Base-by-base conservation (phyloP, 2,329 filamentous ascomycete species). In the Diaporthe vexans region DNA sequence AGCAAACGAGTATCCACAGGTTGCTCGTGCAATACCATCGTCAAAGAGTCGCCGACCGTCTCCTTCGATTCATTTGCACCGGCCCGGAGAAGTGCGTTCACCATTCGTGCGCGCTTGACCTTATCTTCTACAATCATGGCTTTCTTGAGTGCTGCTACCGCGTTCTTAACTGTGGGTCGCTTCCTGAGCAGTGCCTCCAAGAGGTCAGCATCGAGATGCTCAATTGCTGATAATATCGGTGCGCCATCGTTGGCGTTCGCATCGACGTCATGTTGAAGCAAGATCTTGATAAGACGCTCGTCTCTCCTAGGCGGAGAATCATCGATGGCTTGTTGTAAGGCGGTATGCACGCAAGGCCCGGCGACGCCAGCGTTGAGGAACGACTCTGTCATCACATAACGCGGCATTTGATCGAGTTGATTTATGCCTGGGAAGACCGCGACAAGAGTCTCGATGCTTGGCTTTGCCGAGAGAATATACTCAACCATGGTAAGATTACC, bases 181-280 rank as follows among this genome's bases (percentile, higher is more conserved):
- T 84, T 84, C 35, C 78, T 81, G 3, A 90, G 80, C 9, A 91
- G 77, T 0, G 81, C 82, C 21, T 84, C 81, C 1, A 91, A 78
- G 0, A 91, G 80, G 0, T 79, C 79, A 1, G 87, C 72, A 65
- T 91, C 88, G 40, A 83, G 85, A 72, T 88, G 86, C 1, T 80
- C 76, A 24, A 91, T 86, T 0, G 89, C 85, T 0, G 86, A 82
- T 0, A 85, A 80, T 19, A 91, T 82, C 3, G 84, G 85, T n/a
- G 85, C 82, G 0, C 88, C 88, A 35, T 87, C 85, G 56, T 88
- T 87, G 71, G 87, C 88, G 76, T 90, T 90, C 51, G 89, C 84
- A 63, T 91, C 88, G 5, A 87, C 87, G 19, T 87, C 86, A 74
- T 89, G 83, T 2, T 84, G 83, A 7, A 91, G 81, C 4, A 91